phyloP scores from a whole-genome alignment of 176 grass and related monocot species.

The Metroxylon sagu region DNA sequence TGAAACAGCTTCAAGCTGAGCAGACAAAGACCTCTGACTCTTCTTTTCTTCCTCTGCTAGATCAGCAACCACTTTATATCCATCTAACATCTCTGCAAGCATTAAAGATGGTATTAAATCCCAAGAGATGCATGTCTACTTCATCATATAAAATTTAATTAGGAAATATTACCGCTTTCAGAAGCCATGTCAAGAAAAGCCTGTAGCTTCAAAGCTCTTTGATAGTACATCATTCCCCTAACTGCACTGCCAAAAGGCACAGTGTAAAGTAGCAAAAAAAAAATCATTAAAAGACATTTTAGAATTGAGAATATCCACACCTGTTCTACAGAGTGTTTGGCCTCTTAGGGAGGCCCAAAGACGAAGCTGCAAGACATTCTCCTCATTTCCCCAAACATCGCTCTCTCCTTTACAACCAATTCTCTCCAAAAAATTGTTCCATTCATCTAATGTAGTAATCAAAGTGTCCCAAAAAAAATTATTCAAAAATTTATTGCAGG shows the following conservation, averaged over 20 bases:
- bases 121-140: not conserved
- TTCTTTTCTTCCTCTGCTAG: constrained; percentile 57
- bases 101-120: constrained; percentile 10
- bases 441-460: constrained; percentile 62
- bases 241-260: constrained; percentile 39
- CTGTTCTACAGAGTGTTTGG: constrained; percentile 93
- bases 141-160: constrained; percentile 8
- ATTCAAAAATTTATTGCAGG: constrained; percentile 9
- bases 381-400: constrained; percentile 93
- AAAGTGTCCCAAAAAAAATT: not conserved
- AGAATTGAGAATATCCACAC: constrained; percentile 10
- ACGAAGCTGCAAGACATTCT: constrained; percentile 82
- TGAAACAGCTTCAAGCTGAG: constrained; percentile 71
- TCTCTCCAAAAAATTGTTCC: constrained; percentile 96
- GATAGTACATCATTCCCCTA: constrained; percentile 97
- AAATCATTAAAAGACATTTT: not conserved
- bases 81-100: constrained; percentile 73
- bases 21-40: constrained; percentile 65
- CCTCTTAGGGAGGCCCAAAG: constrained; percentile 90
- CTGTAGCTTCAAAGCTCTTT: constrained; percentile 88
- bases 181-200: constrained; percentile 98
- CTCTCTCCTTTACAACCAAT: constrained; percentile 75
- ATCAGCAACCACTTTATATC: constrained; percentile 69
- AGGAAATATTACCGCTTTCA: constrained; percentile 53
- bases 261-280: not conserved